phyloP scores from a whole-genome alignment of 352 stramenopile genomes.

The Globisporangium barbulae region DNA sequence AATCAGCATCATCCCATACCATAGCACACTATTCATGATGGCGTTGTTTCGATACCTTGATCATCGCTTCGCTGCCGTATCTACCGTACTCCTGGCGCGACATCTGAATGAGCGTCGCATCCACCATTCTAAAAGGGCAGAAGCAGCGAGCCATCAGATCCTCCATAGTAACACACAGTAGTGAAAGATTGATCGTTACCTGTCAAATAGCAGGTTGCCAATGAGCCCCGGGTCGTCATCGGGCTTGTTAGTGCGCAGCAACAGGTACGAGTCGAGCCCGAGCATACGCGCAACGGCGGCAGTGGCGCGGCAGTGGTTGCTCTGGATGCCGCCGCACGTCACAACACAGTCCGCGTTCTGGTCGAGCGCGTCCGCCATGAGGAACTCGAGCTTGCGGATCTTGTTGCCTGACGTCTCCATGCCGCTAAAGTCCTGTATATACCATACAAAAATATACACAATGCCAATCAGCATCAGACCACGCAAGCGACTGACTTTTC shows the following conservation, averaged over 20 bases:
- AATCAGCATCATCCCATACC: neutral
- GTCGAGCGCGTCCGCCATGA: conserved; percentile 89
- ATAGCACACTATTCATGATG: too few species aligned
- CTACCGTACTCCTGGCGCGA: conserved; percentile 76
- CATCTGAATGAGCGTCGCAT: conserved; percentile 75
- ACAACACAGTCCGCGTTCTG: conserved; percentile 86
- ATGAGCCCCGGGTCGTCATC: conserved; percentile 66
- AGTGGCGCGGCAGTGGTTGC: conserved; percentile 92
- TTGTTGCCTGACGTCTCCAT: conserved; percentile 94
- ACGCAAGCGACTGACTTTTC: neutral
- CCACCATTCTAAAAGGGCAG: conserved; percentile 43
- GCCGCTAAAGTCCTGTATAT: conserved; percentile 73
- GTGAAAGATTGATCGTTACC: conserved; percentile 22
- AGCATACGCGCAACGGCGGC: conserved; percentile 86
- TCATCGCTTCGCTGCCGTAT: conserved; percentile 79
- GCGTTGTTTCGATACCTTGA: conserved; percentile 37
- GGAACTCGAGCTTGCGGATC: conserved; percentile 94
- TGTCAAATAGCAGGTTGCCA: conserved; percentile 77
- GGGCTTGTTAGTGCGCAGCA: conserved; percentile 82
- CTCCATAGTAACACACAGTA: conserved; percentile 5
- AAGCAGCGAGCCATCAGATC: neutral
- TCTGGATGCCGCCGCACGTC: conserved; percentile 92
- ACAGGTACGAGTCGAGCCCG: conserved; percentile 89
- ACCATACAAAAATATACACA: neutral
- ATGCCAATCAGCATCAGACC: neutral